phyloP scores from a whole-genome alignment of 805 yeast species.

The Henningerozyma blattae region DNA sequence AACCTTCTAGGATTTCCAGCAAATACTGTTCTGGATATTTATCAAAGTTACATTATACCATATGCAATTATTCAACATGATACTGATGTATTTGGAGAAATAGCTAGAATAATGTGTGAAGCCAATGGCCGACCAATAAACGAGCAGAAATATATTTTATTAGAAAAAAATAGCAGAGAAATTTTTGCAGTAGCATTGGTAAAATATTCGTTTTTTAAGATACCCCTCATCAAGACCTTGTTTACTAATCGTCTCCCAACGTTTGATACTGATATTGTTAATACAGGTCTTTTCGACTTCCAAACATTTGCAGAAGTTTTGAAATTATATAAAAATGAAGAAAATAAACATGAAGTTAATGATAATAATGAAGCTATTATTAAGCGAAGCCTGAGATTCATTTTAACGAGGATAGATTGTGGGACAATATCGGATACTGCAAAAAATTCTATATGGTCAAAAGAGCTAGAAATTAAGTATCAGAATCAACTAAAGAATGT shows the following conservation, averaged over 20 bases:
- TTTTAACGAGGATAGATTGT: slow-evolving; percentile 17
- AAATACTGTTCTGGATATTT: slow-evolving; percentile 51
- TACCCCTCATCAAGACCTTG: slow-evolving; percentile 20
- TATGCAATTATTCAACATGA: slow-evolving; percentile 49
- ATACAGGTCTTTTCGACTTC: slow-evolving; percentile 21
- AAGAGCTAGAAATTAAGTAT: slow-evolving; percentile 22
- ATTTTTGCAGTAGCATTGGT: slow-evolving; percentile 25
- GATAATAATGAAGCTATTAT: slow-evolving; percentile 19
- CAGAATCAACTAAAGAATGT: slow-evolving; percentile 39
- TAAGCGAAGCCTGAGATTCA: slow-evolving; percentile 15
- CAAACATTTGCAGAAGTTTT: slow-evolving; percentile 22
- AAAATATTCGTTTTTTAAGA: slow-evolving; percentile 20
- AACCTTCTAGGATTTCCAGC: slow-evolving; percentile 53
- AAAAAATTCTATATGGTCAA: slow-evolving; percentile 18
- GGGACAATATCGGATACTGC: no score
- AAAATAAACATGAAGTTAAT: slow-evolving; percentile 3
- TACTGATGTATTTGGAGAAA: slow-evolving; percentile 38
- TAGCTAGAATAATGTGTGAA: slow-evolving; percentile 21
- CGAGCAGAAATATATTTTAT: slow-evolving; percentile 11
- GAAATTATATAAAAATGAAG: slow-evolving; percentile 17
- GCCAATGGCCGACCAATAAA: slow-evolving; percentile 9
- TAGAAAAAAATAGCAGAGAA: slow-evolving; percentile 22
- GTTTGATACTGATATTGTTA: slow-evolving; percentile 17
- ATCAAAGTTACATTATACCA: slow-evolving; percentile 67
- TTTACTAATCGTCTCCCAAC: slow-evolving; percentile 20